Evolutionary conservation across 1,284 basidiomycete species (phyloP).

Genomic region (Tetrapyrgos nigripes): DNA sequence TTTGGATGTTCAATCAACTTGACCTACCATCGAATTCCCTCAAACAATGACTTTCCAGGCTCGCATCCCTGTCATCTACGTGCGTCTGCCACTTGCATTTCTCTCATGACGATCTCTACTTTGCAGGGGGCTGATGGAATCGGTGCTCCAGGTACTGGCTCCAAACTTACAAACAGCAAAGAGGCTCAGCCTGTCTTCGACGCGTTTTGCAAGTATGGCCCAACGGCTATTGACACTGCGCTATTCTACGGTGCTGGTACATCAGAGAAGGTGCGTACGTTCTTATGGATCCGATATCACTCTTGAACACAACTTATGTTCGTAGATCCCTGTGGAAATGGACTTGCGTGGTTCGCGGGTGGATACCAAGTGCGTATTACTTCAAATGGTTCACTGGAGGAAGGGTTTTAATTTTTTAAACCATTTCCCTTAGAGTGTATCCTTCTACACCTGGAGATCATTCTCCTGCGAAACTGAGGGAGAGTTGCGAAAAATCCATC

Average conservation of each 20-base stretch:
- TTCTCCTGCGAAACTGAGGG: slow-evolving; percentile 35
- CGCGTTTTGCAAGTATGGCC: background rate
- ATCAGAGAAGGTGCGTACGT: slow-evolving; percentile 14
- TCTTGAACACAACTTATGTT: background rate
- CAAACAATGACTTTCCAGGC: background rate
- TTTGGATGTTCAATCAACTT: too few species aligned
- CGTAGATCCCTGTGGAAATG: slow-evolving; percentile 2
- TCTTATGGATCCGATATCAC: background rate
- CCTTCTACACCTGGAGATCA: slow-evolving; percentile 39
- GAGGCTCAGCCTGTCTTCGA: background rate
- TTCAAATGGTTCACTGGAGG: background rate
- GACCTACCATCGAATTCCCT: too few species aligned
- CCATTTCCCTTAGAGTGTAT: slow-evolving; percentile 32
- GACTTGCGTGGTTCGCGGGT: background rate
- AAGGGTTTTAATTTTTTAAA: background rate
- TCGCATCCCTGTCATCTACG: slow-evolving; percentile 1
- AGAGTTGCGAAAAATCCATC: slow-evolving; percentile 40
- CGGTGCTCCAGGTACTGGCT: background rate
- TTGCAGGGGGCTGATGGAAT: background rate
- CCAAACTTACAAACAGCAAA: background rate
- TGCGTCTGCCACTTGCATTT: background rate
- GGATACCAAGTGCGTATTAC: slow-evolving; percentile 8
- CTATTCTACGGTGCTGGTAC: slow-evolving; percentile 18
- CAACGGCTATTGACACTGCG: slow-evolving; percentile 14
- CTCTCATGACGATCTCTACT: background rate